A percentile compares a stretch with the other conserved stretches of the same genome.
phyloP scores from a whole-genome alignment of 805 yeast species.

The Torulaspora maleeae region DNA sequence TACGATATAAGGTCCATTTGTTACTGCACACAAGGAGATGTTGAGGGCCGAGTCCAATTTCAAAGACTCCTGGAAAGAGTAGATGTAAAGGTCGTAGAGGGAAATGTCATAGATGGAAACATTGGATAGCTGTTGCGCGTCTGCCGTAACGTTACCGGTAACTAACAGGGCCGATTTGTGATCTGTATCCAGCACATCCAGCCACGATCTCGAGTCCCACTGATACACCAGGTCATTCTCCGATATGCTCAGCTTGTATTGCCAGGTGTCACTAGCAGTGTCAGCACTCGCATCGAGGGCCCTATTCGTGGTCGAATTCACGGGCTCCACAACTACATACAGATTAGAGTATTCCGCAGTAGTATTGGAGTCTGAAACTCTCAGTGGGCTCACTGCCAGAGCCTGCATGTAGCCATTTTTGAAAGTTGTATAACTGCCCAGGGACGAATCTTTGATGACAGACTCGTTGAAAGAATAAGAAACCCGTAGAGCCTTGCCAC shows the following conservation, averaged over 20 bases:
- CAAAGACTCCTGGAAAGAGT: conserved; percentile 38
- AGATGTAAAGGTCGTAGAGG: conserved; percentile 43
- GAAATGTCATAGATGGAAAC: conserved; percentile 25
- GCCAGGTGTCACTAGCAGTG: conserved; percentile 40
- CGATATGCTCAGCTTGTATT: conserved; percentile 62
- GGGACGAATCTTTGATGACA: conserved; percentile 14
- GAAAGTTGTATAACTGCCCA: conserved; percentile 17
- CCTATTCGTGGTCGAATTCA: conserved; percentile 21
- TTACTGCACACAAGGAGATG: conserved; percentile 68
- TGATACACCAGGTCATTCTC: conserved; percentile 59
- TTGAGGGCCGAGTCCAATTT: conserved; percentile 39
- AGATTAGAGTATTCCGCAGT: conserved; percentile 24
- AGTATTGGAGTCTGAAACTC: conserved; percentile 5
- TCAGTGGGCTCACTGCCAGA: conserved; percentile 27
- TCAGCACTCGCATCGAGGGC: conserved; percentile 7
- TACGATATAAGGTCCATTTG: conserved; percentile 43
- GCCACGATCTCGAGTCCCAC: conserved; percentile 59
- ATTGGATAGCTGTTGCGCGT: conserved; percentile 15
- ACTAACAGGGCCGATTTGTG: conserved; percentile 59
- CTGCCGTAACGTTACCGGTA: conserved; percentile 48
- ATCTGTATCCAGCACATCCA: conserved; percentile 64
- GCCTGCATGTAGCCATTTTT: conserved; percentile 31
- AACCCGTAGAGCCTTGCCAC: conserved; percentile 20
- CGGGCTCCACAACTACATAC: conserved; percentile 26
- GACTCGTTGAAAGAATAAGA: conserved; percentile 30